These are phyloP conservation scores for Aspergillus fumigatus DNA, from an alignment of 2,329 filamentous ascomycete genomes.

Conservation along the genomic window DNA sequence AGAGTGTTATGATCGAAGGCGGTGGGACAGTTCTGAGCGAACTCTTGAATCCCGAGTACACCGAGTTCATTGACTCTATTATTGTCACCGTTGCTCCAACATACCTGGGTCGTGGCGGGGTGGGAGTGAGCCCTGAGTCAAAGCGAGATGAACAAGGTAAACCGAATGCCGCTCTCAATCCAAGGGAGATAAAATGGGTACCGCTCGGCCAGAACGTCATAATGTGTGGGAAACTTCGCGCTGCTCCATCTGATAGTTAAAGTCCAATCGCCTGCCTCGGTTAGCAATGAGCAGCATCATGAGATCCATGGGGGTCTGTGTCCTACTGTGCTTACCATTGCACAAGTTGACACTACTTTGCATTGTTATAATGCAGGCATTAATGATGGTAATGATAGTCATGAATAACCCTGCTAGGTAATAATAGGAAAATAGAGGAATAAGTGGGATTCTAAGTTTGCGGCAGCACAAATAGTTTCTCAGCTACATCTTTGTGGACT, in stretches of 20 bases:
- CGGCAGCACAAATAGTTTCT: not conserved
- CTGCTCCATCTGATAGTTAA: not conserved
- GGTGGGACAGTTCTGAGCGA: slow-evolving; percentile 79
- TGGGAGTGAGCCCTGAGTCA: slow-evolving; percentile 68
- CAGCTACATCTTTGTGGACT: not conserved
- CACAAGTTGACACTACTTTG: not conserved
- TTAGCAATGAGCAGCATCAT: not conserved
- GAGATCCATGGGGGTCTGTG: not conserved
- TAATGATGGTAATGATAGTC: not conserved
- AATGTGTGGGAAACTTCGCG: slow-evolving; percentile 62
- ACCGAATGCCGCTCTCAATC: slow-evolving; percentile 58
- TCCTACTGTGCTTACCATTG: not conserved
- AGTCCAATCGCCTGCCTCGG: slow-evolving; percentile 1
- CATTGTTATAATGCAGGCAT: not conserved
- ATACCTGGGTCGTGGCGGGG: slow-evolving; percentile 80
- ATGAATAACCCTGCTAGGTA: not conserved
- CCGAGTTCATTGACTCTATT: slow-evolving; percentile 66
- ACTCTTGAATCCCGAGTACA: slow-evolving; percentile 60
- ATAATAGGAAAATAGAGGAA: not conserved
- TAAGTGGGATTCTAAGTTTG: not conserved
- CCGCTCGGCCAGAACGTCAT: slow-evolving; percentile 80
- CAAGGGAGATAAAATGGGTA: slow-evolving; percentile 66
- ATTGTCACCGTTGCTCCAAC: slow-evolving; percentile 86
- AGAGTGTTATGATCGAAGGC: slow-evolving; percentile 88
- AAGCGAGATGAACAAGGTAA: slow-evolving; percentile 48